Evolutionary conservation across 352 stramenopile genomes (phyloP), one percentile per base, ranked within the genome.

Genomic region (Phytophthora citrophthora): DNA sequence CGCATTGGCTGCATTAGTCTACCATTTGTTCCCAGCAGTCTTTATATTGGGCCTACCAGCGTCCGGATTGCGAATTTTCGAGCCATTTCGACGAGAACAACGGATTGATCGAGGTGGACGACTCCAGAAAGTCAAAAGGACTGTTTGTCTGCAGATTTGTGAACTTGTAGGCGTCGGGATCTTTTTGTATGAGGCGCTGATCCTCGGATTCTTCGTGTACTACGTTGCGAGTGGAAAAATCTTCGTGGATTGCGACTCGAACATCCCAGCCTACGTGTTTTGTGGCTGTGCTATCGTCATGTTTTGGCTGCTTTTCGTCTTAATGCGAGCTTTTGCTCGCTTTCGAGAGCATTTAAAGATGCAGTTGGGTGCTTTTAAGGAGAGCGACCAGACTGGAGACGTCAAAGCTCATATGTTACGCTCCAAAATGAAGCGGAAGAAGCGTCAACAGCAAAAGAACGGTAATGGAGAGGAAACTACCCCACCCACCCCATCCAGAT

Each of bases 281-380:
- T 76, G 69, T 5, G 20, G 48, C 12, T 64, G 74, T 15, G 77
- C 81, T 0, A 16, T 82, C 5, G 36, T 83, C 32, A 81, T 90
- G 16, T 93, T 87, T 45, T 81, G 62, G 58, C 64, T 89, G 44
- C 76, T 89, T 16, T 90, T 88, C 32, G 66, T 87, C 18, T 72
- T 91, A 43, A 82, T 92, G 41, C 73, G 75, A 7, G 83, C 81
- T 36, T 95, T 91, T 64, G 86, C 79, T 13, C 72, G 83, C 31
- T 94, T 93, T 54, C 81, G 88, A 7, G 86, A 95, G 51, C 87
- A 95, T 54, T 61, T 95, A 5, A 94, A 93, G 59, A 92, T 93
- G 86, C 84, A 93, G 51, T 63, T 95, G 2, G 86, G 86, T 6
- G 86, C 86, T 34, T 94, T 92, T 40, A 89, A 87, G 24, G 86